Percentiles rank a stretch among this genome's conserved stretches.
phyloP scores from a whole-genome alignment of 2,329 filamentous ascomycete genomes.

The Penicillium italicum region DNA sequence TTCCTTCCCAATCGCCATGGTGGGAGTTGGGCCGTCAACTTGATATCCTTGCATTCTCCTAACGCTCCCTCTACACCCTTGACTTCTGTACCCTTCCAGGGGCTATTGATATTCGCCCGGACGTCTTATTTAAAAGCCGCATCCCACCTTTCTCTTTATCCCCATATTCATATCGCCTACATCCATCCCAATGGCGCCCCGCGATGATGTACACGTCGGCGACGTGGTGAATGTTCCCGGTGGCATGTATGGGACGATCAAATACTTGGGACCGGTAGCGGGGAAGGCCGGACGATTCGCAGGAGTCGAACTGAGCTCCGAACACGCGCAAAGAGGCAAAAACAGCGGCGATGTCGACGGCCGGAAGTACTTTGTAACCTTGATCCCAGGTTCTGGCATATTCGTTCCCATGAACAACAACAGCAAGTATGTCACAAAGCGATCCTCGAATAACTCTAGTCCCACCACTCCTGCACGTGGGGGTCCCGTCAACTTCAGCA shows the following conservation, averaged over 20 bases:
- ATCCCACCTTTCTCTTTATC: not conserved
- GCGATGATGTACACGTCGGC: conserved; percentile 64
- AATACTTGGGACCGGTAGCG: conserved; percentile 79
- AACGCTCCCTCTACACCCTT: conserved; percentile 11
- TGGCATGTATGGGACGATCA: conserved; percentile 84
- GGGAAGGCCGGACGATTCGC: conserved; percentile 91
- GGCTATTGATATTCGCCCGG: not conserved
- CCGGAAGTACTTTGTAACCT: conserved; percentile 74
- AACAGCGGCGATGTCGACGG: conserved; percentile 96
- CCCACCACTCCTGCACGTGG: conserved; percentile 66
- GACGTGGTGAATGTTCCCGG: conserved; percentile 89
- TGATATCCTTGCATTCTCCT: conserved; percentile 15
- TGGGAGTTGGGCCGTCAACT: conserved; percentile 12
- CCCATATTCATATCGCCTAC: not conserved
- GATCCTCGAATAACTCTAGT: conserved; percentile 53
- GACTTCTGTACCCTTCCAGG: conserved; percentile 9
- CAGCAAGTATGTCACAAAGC: conserved; percentile 61
- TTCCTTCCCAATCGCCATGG: conserved; percentile 10
- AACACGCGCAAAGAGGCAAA: conserved; percentile 81
- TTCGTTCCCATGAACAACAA: conserved; percentile 87
- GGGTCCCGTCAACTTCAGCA: conserved; percentile 75
- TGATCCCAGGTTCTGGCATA: conserved; percentile 77
- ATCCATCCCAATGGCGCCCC: conserved; percentile 32
- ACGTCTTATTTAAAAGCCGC: conserved; percentile 5
- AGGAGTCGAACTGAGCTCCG: conserved; percentile 79